These are phyloP conservation scores for Chaetomium cochliodes DNA, from an alignment of 495 filamentous ascomycete genomes.

Conservation along the genomic window DNA sequence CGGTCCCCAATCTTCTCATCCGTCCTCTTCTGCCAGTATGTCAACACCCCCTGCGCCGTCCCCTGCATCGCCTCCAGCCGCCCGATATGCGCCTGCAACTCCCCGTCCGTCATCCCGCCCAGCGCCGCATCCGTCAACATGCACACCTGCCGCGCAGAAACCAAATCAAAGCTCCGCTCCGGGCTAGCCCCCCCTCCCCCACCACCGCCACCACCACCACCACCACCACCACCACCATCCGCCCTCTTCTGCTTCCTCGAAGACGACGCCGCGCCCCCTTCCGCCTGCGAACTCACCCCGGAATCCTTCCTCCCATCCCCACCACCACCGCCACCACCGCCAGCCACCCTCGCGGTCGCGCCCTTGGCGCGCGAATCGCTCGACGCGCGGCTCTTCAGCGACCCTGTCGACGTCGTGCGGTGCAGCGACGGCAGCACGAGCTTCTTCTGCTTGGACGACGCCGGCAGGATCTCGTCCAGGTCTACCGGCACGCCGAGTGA, in stretches of 20 bases:
- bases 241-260: constrained; percentile 4
- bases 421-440: constrained; percentile 86
- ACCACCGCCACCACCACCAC: constrained; percentile 30
- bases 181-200: constrained; percentile 54
- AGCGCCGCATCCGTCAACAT: constrained; percentile 80
- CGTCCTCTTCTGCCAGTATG: constrained; percentile 82
- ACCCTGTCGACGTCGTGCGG: constrained; percentile 55
- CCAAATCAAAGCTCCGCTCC: constrained; percentile 75
- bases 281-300: background rate
- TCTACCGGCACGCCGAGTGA: constrained; percentile 95
- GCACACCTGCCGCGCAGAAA: constrained; percentile 72
- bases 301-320: constrained; percentile 3
- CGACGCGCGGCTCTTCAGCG: constrained; percentile 37
- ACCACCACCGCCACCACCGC: background rate
- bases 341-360: constrained; percentile 40
- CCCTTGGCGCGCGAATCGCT: constrained; percentile 50
- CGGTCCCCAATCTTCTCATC: constrained; percentile 86
- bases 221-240: background rate
- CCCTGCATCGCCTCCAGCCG: constrained; percentile 65
- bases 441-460: constrained; percentile 90
- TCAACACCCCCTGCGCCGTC: constrained; percentile 71
- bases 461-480: constrained; percentile 93
- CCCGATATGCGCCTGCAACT: constrained; percentile 71
- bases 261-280: background rate
- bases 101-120: constrained; percentile 67